phyloP scores from a whole-genome alignment of 768 basidiomycete species.

The Mycena venus region DNA sequence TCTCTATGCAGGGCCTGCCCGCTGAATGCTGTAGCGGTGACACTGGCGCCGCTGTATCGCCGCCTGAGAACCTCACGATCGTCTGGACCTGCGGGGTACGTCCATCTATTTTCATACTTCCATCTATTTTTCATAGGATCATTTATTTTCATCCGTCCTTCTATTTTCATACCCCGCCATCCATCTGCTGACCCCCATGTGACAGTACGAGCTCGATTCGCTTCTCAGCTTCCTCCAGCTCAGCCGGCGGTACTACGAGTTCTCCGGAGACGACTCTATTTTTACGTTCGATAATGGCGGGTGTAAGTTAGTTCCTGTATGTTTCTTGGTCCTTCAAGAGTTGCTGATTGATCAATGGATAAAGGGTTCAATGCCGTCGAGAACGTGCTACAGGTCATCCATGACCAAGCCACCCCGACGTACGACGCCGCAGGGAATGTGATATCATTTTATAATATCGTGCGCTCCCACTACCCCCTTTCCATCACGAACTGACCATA shows the following conservation, averaged over 20 bases:
- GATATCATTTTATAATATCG: constrained; percentile 32
- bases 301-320: constrained; percentile 50
- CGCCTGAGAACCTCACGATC: constrained; percentile 59
- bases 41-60: constrained; percentile 33
- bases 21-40: constrained; percentile 5
- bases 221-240: constrained; percentile 68
- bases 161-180: too few species aligned
- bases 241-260: constrained; percentile 62
- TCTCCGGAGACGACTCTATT: constrained; percentile 61
- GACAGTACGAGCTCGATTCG: constrained; percentile 72
- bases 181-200: background rate
- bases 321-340: too few species aligned
- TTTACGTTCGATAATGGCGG: constrained; percentile 53
- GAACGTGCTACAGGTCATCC: constrained; percentile 24
- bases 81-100: constrained; percentile 71
- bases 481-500: too few species aligned
- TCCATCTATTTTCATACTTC: too few species aligned
- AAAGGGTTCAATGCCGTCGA: constrained; percentile 33
- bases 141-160: too few species aligned
- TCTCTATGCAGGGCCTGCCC: constrained; percentile 55
- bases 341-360: too few species aligned
- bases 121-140: too few species aligned
- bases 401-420: constrained; percentile 25
- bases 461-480: background rate
- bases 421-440: constrained; percentile 24